A percentile compares a stretch with the other conserved stretches of the same genome.
phyloP scores from a whole-genome alignment of 768 basidiomycete genomes.

The Inosperma sp. region DNA sequence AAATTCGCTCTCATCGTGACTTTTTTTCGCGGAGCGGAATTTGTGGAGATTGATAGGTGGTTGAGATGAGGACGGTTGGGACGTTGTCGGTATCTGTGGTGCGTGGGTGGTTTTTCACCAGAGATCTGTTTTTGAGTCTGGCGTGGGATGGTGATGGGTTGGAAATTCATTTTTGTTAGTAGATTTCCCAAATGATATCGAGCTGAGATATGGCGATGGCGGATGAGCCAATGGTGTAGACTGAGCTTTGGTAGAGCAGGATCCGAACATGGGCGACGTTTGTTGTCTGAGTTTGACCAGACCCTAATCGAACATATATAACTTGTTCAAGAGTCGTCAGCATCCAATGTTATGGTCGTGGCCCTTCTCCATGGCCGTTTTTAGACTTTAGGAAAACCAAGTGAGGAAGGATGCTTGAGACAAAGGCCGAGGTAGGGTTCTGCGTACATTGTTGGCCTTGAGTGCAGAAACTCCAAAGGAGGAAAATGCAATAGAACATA shows the following conservation, averaged over 20 bases:
- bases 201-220: conserved; percentile 29
- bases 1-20: conserved; percentile 29
- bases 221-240: conserved; percentile 31
- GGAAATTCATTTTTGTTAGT: conserved; percentile 22
- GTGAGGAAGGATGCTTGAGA: too few relatives aligned
- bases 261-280: conserved; percentile 4
- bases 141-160: conserved; percentile 24
- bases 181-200: conserved; percentile 10
- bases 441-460: too few relatives aligned
- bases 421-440: too few relatives aligned
- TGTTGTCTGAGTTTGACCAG: background rate
- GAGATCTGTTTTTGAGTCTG: conserved; percentile 27
- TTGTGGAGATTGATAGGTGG: conserved; percentile 27
- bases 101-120: conserved; percentile 33
- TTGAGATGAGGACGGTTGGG: conserved; percentile 25
- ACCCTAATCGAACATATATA: background rate
- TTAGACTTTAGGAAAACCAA: too few relatives aligned
- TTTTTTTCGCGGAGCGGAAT: conserved; percentile 30
- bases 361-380: too few relatives aligned
- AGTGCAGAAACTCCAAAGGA: too few relatives aligned
- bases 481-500: too few relatives aligned
- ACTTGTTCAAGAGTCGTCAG: too few relatives aligned
- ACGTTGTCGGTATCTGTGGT: conserved; percentile 29
- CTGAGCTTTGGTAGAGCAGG: conserved; percentile 22
- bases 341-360: too few relatives aligned